phyloP scores from a whole-genome alignment of 495 filamentous ascomycete species.

The Saxispiralis lemnorum region DNA sequence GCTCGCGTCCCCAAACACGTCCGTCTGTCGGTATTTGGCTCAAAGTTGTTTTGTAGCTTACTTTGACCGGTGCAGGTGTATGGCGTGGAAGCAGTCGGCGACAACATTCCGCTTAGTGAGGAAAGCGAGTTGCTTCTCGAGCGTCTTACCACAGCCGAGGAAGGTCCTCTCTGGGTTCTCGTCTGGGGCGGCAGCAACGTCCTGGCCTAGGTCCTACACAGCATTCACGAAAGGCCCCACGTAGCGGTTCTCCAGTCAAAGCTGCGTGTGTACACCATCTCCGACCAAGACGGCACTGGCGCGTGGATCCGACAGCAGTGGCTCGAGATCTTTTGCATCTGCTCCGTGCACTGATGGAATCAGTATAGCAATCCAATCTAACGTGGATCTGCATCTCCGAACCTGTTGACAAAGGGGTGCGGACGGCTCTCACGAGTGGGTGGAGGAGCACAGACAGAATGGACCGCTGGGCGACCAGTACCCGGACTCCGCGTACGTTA shows the following conservation, averaged over 20 bases:
- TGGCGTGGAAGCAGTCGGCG: no score
- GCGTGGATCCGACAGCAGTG: constrained; percentile 31
- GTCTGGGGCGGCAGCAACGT: constrained; percentile 34
- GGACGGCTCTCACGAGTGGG: constrained; percentile 28
- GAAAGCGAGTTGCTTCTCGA: no score
- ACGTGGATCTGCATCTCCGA: constrained; percentile 33
- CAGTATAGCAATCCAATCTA: constrained; percentile 31
- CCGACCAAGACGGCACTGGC: constrained; percentile 34
- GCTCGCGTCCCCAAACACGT: no score
- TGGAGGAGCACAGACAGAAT: constrained; percentile 30
- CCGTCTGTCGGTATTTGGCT: no score
- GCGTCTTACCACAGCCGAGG: background rate
- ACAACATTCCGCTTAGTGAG: no score
- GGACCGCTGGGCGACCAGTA: constrained; percentile 27
- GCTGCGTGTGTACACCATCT: constrained; percentile 32
- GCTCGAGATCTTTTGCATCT: constrained; percentile 32
- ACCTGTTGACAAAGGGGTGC: constrained; percentile 30
- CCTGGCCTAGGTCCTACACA: constrained; percentile 27
- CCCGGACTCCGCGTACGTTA: constrained; percentile 28
- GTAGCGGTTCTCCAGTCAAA: constrained; percentile 21
- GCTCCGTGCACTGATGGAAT: constrained; percentile 31
- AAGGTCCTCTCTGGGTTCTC: constrained; percentile 27
- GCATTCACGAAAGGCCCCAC: constrained; percentile 18
- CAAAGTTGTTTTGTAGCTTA: no score
- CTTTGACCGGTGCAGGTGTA: no score